These are phyloP conservation scores for Silene coronaria DNA, from an alignment of 179 eudicot species.

Conservation along the genomic window DNA sequence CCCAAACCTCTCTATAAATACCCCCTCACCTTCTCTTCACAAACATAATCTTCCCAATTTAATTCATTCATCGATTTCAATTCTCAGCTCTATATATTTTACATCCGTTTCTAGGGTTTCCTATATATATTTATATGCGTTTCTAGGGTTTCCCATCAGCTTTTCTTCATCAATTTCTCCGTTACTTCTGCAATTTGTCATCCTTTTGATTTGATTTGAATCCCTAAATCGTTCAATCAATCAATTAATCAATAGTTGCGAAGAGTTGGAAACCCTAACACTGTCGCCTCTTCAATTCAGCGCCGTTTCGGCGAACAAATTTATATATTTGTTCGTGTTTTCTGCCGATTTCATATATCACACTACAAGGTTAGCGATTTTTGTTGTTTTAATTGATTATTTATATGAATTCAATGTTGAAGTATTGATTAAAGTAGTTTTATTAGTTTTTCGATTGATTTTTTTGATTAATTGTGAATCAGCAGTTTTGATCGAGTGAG, in stretches of 20 bases:
- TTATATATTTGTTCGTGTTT: not conserved
- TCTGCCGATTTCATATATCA: not conserved
- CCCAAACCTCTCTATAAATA: too few species aligned
- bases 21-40: too few species aligned
- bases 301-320: not conserved
- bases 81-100: not conserved
- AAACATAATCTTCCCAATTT: not conserved
- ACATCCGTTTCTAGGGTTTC: slow-evolving; percentile 1
- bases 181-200: not conserved
- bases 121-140: not conserved
- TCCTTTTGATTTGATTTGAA: not conserved
- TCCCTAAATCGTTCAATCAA: not conserved
- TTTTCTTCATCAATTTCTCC: not conserved
- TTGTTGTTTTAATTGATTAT: not conserved
- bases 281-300: not conserved
- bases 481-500: not conserved
- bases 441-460: not conserved
- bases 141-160: not conserved
- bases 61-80: not conserved
- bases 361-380: not conserved
- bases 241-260: not conserved
- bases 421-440: not conserved
- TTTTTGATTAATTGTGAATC: not conserved
- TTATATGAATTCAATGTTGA: not conserved
- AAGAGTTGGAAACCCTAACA: not conserved